These are phyloP conservation scores for Actinomucor elegans DNA, from an alignment of 371 early-diverging fungal species.

Conservation along the genomic window DNA sequence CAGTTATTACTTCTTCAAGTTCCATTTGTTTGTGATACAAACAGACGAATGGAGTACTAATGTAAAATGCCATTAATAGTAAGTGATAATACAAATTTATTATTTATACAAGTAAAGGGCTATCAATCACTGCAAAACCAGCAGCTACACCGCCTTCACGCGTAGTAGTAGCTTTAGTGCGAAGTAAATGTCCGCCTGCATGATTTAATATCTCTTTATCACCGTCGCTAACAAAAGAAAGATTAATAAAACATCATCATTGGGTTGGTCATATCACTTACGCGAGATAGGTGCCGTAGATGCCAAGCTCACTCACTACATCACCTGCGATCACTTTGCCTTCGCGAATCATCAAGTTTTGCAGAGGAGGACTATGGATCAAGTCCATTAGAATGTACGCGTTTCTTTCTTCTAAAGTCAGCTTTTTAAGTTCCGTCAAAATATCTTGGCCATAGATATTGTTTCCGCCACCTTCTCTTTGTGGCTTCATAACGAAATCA, in stretches of 20 bases:
- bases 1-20: too few species aligned
- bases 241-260: background rate
- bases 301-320: slow-evolving; percentile 91
- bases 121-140: slow-evolving; percentile 97
- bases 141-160: slow-evolving; percentile 97
- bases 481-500: slow-evolving; percentile 91
- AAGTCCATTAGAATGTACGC: slow-evolving; percentile 91
- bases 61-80: too few species aligned
- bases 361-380: slow-evolving; percentile 79
- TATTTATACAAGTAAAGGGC: slow-evolving; percentile 67
- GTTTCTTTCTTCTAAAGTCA: slow-evolving; percentile 64
- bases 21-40: too few species aligned
- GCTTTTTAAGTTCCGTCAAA: slow-evolving; percentile 42
- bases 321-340: slow-evolving; percentile 73
- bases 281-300: slow-evolving; percentile 89
- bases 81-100: too few species aligned
- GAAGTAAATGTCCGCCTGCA: slow-evolving; percentile 85
- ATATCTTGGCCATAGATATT: slow-evolving; percentile 94
- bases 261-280: slow-evolving; percentile 22
- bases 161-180: slow-evolving; percentile 83
- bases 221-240: slow-evolving; percentile 45
- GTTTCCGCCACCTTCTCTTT: slow-evolving; percentile 97
- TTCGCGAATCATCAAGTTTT: slow-evolving; percentile 78
- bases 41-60: too few species aligned
- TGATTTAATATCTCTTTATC: slow-evolving; percentile 73